A percentile compares a stretch with the other conserved stretches of the same genome.
phyloP scores from a whole-genome alignment of 371 early-diverging fungal genomes.

The Actinomucor elegans region DNA sequence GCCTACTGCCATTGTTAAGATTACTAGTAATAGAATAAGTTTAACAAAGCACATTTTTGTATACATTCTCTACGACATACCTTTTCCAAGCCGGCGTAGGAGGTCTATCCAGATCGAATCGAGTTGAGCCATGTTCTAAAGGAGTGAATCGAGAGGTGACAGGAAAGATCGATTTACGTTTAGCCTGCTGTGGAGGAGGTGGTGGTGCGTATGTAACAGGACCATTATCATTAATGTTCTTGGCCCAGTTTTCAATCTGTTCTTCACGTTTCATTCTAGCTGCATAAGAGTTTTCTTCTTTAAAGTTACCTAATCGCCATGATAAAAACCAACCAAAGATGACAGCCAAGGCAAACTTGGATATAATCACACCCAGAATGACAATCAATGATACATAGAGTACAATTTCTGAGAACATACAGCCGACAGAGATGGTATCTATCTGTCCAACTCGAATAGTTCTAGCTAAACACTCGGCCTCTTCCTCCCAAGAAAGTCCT shows the following conservation, averaged over 20 bases:
- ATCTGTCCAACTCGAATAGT: constrained; percentile 69
- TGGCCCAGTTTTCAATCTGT: constrained; percentile 64
- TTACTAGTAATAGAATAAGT: not conserved
- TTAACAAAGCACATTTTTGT: not conserved
- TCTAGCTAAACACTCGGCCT: constrained; percentile 61
- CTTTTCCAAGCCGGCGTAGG: constrained; percentile 42
- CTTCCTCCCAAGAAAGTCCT: constrained; percentile 17
- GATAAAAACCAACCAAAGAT: constrained; percentile 75
- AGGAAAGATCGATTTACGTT: constrained; percentile 37
- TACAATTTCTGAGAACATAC: constrained; percentile 69
- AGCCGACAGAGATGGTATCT: constrained; percentile 70
- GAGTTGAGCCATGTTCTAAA: constrained; percentile 36
- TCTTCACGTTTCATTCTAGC: constrained; percentile 57
- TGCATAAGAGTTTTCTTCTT: constrained; percentile 48
- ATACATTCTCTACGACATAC: constrained; percentile 2
- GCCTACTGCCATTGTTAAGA: constrained; percentile 7
- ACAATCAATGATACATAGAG: constrained; percentile 62
- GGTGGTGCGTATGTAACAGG: constrained; percentile 21
- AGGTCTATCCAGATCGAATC: constrained; percentile 35
- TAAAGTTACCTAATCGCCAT: constrained; percentile 54
- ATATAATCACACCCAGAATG: constrained; percentile 60
- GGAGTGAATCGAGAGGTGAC: constrained; percentile 40
- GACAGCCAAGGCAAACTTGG: constrained; percentile 74
- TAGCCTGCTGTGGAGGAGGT: constrained; percentile 9
- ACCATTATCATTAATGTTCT: constrained; percentile 39